A percentile compares a stretch with the other conserved stretches of the same genome.
phyloP scores from a whole-genome alignment of 768 basidiomycete species.

The Mycena venus region DNA sequence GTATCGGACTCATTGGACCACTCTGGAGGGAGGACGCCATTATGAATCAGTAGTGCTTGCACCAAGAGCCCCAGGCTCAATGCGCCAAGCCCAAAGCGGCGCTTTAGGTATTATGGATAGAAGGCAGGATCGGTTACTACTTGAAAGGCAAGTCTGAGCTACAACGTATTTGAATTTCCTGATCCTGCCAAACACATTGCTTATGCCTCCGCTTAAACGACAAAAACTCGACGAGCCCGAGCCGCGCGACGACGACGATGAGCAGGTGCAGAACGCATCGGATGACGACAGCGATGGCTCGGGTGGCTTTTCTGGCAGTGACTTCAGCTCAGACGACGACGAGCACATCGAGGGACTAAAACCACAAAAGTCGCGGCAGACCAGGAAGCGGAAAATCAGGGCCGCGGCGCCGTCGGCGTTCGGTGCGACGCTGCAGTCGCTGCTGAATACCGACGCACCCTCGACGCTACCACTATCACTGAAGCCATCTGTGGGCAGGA shows the following conservation, averaged over 20 bases:
- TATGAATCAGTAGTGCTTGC: slow-evolving; percentile 14
- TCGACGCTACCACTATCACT: slow-evolving; percentile 81
- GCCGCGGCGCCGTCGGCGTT: slow-evolving; percentile 83
- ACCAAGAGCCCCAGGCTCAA: not conserved
- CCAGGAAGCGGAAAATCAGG: slow-evolving; percentile 85
- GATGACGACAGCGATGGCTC: slow-evolving; percentile 47
- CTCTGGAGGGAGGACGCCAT: slow-evolving; percentile 38
- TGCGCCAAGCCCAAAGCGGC: not conserved
- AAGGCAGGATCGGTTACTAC: not conserved
- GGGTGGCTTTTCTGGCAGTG: slow-evolving; percentile 39
- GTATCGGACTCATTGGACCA: slow-evolving; percentile 27
- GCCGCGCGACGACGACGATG: slow-evolving; percentile 26
- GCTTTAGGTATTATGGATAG: not conserved
- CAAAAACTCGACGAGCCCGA: slow-evolving; percentile 53
- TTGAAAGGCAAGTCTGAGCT: not conserved
- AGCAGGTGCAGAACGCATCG: slow-evolving; percentile 34
- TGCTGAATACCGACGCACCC: slow-evolving; percentile 80
- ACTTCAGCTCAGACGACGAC: slow-evolving; percentile 48
- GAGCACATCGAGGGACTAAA: slow-evolving; percentile 74
- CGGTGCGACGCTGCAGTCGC: slow-evolving; percentile 78
- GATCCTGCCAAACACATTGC: slow-evolving; percentile 12
- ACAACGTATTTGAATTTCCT: not conserved
- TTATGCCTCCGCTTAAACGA: slow-evolving; percentile 71
- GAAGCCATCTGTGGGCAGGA: slow-evolving; percentile 78
- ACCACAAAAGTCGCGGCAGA: slow-evolving; percentile 79